Base-by-base conservation (phyloP, 1,284 basidiomycete species). In the Anthracocystis setariae region DNA sequence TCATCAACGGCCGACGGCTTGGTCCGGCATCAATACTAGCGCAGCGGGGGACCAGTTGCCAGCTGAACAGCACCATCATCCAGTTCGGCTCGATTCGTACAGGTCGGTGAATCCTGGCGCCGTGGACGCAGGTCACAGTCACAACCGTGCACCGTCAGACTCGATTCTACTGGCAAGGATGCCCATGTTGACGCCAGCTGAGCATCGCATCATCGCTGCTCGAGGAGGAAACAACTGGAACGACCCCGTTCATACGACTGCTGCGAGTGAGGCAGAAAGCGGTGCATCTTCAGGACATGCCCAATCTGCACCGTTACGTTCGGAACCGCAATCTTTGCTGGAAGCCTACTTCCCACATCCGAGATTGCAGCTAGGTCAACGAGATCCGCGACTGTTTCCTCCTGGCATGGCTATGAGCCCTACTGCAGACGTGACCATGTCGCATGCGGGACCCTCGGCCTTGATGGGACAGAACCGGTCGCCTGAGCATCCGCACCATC, bases 91-190 rank as follows among this genome's bases (percentile, higher is more conserved):
- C 46, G 33, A 37, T 13, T 37, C 27, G 46, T 25, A 48, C 9
- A 12, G 15, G 10, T 37, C 46, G 5, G n/a, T 33, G 12, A 37
- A 9, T 9, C 23, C 23, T 42, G 49, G 56, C 23, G 18, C 57
- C 9, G 15, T 23, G 8, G 39, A 24, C 15, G 21, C 24, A n/a
- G 23, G 25, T n/a, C 25, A 18, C 4, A 38, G 44, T 8, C 60
- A 63, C 32, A 37, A 32, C 18, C 48, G 38, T 8, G 25, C 53
- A 12, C 53, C 53, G 12, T 52, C 60, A 3, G 53, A 56, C 24
- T 47, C 60, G 17, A 45, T 25, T 3, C 40, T 50, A 12, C 10
- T 55, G 9, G 43, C 60, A 20, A 50, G 25, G n/a, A 20, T 47
- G 23, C 60, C 53, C 1, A 24, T 25, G 18, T 29, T 63, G 20